Percentiles rank a stretch among this genome's conserved stretches.
phyloP scores from a whole-genome alignment of 805 yeast genomes.

The Lipomyces sp. region DNA sequence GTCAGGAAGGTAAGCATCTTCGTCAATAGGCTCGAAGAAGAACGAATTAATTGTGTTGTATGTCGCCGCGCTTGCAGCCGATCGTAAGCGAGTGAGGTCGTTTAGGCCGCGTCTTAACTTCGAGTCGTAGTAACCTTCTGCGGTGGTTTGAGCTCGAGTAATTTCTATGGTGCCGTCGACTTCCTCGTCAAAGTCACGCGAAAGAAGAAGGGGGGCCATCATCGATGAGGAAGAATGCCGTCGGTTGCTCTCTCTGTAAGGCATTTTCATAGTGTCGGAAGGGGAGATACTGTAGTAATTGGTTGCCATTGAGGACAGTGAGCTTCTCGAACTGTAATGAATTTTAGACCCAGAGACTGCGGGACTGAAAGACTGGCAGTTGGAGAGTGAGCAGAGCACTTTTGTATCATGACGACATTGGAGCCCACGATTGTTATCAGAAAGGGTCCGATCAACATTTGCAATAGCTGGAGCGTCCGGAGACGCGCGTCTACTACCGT shows the following conservation, averaged over 20 bases:
- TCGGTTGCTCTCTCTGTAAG: neutral
- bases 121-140: slow-evolving; percentile 23
- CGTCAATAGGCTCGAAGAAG: slow-evolving; percentile 26
- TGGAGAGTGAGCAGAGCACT: neutral
- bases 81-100: slow-evolving; percentile 22
- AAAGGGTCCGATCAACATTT: no score
- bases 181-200: slow-evolving; percentile 13
- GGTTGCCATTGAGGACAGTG: slow-evolving; percentile 1
- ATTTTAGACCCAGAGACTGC: neutral
- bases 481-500: neutral
- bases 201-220: neutral
- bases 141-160: slow-evolving; percentile 21
- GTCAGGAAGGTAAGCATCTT: slow-evolving; percentile 25
- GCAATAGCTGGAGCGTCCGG: no score
- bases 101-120: slow-evolving; percentile 21
- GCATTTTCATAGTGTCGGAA: neutral
- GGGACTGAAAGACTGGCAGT: neutral
- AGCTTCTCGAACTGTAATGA: neutral
- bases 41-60: slow-evolving; percentile 20
- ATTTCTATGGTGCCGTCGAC: slow-evolving; percentile 13
- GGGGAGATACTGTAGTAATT: slow-evolving; percentile 25
- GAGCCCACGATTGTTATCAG: neutral
- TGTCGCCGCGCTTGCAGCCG: slow-evolving; percentile 27
- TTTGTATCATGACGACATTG: neutral
- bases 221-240: slow-evolving; percentile 22